These are phyloP conservation scores for Cryptosporidium tyzzeri DNA, from an alignment of 169 alveolate genomes.

Conservation along the genomic window DNA sequence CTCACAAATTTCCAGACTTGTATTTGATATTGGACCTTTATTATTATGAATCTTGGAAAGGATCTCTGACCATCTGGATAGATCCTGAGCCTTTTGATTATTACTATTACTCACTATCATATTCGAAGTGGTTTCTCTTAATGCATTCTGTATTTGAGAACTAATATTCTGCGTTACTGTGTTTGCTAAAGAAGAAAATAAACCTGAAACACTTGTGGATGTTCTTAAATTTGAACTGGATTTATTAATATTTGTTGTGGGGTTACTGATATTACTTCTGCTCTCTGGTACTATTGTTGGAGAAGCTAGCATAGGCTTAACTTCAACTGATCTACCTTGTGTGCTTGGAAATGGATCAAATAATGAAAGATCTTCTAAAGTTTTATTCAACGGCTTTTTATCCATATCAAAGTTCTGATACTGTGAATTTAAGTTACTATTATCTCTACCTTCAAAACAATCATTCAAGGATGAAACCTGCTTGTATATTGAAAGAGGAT, in stretches of 20 bases:
- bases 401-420: slow-evolving; percentile 2
- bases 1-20: slow-evolving; percentile 9
- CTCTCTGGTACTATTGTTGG: neutral
- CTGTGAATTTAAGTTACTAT: neutral
- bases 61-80: slow-evolving; percentile 38
- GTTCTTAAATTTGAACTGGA: slow-evolving; percentile 11
- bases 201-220: slow-evolving; percentile 70
- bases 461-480: slow-evolving; percentile 8
- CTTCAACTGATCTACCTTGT: neutral
- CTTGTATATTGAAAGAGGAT: slow-evolving; percentile 56
- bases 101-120: slow-evolving; percentile 7
- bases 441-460: neutral
- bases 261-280: too few relatives aligned
- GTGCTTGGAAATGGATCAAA: slow-evolving; percentile 40
- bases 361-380: slow-evolving; percentile 46
- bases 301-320: neutral
- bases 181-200: slow-evolving; percentile 64
- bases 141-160: slow-evolving; percentile 68
- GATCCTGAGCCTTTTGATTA: neutral
- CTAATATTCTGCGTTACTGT: slow-evolving; percentile 75
- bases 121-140: slow-evolving; percentile 56
- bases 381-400: neutral
- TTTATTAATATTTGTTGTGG: neutral
- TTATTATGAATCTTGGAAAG: slow-evolving; percentile 1
- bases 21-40: slow-evolving; percentile 11